Evolutionary conservation across 345 rosid species (phyloP), one percentile per base, ranked within the genome.

Genomic region (Stellera chamaejasme): DNA sequence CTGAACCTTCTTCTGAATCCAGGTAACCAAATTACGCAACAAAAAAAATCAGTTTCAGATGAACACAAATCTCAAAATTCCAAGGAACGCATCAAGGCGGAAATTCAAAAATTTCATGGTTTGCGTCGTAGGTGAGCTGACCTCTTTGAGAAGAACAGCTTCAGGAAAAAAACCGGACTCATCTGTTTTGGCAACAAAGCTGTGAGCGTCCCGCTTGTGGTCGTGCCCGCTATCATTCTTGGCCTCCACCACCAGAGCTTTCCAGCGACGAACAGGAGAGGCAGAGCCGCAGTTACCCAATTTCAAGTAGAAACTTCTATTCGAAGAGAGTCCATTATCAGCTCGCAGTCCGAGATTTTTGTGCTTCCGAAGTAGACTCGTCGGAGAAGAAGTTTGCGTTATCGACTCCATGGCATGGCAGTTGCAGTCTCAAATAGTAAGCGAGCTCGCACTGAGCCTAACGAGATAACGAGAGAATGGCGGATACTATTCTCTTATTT

Each of bases 101-200:
- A 9, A 32, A 50, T 19, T 28, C 19, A n/a, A 11, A 32, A 2
- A 27, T 10, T n/a, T 16, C 7, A 26, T 25, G 6, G 27, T n/a
- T n/a, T 19, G 59, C 6, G 23, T 19, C 1, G 23, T 19, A 19
- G 12, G 47, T 56, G 45, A 63, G 2, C 1, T 11, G 19, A 84
- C 98, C 88, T 87, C 73, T 75, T 88, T 85, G 61, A 91, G 95
- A 47, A 91, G 75, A 10, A 91, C 77, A 11, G 95, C 83, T 79
- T 91, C 98, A 19, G 98, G 98, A 63, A 85, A 91, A 32, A 76
- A 76, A n/a, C 88, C 88, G 48, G 78, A 69, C 52, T 85, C 98
- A 16, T 80, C 96, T 56, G 81, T 70, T 59, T 64, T 71, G 54
- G 77, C 51, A 2, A 75, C 64, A 49, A 81, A 87, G 79, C 76